Percentiles rank a stretch among this genome's conserved stretches.
Conservation (phyloP, 2,329 filamentous ascomycete genomes). For the Ophiostoma tasmaniense region DNA sequence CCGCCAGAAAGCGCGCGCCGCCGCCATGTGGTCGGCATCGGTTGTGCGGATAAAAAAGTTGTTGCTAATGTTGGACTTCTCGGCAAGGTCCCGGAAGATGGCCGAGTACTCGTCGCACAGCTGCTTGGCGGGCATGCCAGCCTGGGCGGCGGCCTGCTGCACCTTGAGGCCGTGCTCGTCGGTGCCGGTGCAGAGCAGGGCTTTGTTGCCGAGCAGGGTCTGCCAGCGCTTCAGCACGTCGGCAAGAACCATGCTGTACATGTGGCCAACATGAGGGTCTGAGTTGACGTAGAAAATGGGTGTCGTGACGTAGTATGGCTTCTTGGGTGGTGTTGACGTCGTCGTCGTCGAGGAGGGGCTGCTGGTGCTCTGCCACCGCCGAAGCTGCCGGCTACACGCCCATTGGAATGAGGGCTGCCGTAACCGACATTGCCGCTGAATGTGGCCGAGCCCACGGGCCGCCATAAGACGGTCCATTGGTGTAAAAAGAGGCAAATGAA, state of each 20-base stretch:
- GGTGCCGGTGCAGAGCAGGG: slow-evolving; percentile 79
- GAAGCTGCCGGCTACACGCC: background rate
- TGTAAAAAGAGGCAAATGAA: background rate
- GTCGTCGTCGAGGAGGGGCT: background rate
- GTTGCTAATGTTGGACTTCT: slow-evolving; percentile 59
- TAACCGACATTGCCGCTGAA: slow-evolving; percentile 9
- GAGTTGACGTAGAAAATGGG: slow-evolving; percentile 99
- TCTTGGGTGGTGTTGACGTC: slow-evolving; percentile 30
- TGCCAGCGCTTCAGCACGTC: slow-evolving; percentile 94
- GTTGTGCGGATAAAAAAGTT: slow-evolving; percentile 93
- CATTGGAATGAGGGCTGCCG: background rate
- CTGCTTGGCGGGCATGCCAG: slow-evolving; percentile 63
- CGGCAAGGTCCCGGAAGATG: slow-evolving; percentile 69
- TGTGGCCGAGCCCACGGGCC: slow-evolving; percentile 16
- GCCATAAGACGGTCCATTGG: slow-evolving; percentile 18
- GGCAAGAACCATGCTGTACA: slow-evolving; percentile 85
- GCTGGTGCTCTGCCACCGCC: slow-evolving; percentile 8
- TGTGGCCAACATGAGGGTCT: slow-evolving; percentile 86
- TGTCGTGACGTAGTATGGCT: slow-evolving; percentile 91
- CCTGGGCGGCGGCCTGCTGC: slow-evolving; percentile 70
- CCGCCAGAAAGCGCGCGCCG: slow-evolving; percentile 84
- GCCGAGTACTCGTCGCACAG: slow-evolving; percentile 81
- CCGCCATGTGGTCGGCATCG: slow-evolving; percentile 68
- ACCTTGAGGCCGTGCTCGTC: slow-evolving; percentile 99
- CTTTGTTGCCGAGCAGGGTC: slow-evolving; percentile 50